Percentiles rank a stretch among this genome's conserved stretches.
Conservation (phyloP, 148 eudicot species). For the Rhododendron kiyosumense region DNA sequence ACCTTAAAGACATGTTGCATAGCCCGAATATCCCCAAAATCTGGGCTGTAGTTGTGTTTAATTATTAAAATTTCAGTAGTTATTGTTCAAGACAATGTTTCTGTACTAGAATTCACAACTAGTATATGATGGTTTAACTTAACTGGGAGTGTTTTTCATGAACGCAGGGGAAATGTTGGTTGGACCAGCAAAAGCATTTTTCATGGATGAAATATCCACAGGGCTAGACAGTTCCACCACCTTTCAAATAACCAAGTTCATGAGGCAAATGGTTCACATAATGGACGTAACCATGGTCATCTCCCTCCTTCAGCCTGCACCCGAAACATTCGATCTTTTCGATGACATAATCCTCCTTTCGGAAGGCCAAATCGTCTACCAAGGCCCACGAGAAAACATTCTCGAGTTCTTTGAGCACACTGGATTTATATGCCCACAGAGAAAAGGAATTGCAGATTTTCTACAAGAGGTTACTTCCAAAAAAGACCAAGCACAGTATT, state of each 20-base stretch:
- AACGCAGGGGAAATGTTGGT: slow-evolving; percentile 34
- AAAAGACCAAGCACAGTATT: slow-evolving; percentile 42
- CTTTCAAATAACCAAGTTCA: slow-evolving; percentile 27
- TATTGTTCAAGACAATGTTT: background rate
- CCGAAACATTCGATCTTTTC: slow-evolving; percentile 37
- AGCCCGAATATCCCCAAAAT: background rate
- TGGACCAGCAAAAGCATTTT: slow-evolving; percentile 37
- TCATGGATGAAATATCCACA: slow-evolving; percentile 39
- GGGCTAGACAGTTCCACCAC: slow-evolving; percentile 42
- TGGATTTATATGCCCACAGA: slow-evolving; percentile 1
- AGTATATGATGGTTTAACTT: background rate
- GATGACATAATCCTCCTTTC: slow-evolving; percentile 31
- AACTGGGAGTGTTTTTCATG: background rate
- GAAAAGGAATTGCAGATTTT: slow-evolving; percentile 4
- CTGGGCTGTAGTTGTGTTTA: background rate
- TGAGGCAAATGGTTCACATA: slow-evolving; percentile 37
- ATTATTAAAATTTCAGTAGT: background rate
- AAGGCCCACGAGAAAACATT: slow-evolving; percentile 26
- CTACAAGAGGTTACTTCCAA: slow-evolving; percentile 18
- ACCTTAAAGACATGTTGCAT: background rate
- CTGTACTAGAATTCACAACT: background rate
- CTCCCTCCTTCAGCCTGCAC: slow-evolving; percentile 37
- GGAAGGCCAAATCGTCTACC: slow-evolving; percentile 33
- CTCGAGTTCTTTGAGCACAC: background rate
- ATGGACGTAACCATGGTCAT: slow-evolving; percentile 32